Percentiles rank a stretch among this genome's conserved stretches.
Evolutionary conservation across 108 stramenopile species (phyloP).

Genomic region (Conticribra guillardii): DNA sequence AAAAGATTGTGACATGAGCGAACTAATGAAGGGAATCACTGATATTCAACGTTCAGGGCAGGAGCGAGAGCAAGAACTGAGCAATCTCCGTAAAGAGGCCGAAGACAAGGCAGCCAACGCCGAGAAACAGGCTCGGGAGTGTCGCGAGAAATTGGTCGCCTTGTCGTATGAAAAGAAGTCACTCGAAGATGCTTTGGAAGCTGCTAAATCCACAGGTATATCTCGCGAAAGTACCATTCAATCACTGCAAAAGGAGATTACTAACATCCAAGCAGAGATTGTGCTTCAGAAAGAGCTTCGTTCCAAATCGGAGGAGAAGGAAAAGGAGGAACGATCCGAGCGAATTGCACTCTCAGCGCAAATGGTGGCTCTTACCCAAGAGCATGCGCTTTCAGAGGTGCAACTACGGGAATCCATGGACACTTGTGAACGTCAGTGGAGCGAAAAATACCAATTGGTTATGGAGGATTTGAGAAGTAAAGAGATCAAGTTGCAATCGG

Average conservation of each 20-base stretch:
- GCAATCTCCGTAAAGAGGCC: constrained; percentile 13
- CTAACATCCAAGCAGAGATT: constrained; percentile 12
- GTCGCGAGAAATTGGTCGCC: constrained; percentile 8
- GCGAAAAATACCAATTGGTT: background rate
- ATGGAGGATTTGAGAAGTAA: background rate
- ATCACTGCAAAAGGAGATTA: constrained; percentile 11
- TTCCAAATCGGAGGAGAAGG: constrained; percentile 36
- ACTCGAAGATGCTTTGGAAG: constrained; percentile 19
- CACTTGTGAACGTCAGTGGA: constrained; percentile 5
- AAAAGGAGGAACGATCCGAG: constrained; percentile 33
- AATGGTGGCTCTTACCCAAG: constrained; percentile 35
- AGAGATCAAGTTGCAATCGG: constrained; percentile 1
- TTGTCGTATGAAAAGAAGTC: constrained; percentile 30
- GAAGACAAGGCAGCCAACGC: constrained; percentile 13
- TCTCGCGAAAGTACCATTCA: constrained; percentile 10
- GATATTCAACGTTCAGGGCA: constrained; percentile 35
- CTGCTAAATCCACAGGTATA: constrained; percentile 7
- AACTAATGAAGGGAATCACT: constrained; percentile 33
- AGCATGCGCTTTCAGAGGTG: constrained; percentile 26
- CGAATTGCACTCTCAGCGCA: constrained; percentile 29
- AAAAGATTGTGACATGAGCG: constrained; percentile 33
- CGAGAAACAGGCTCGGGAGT: constrained; percentile 1
- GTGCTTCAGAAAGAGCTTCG: constrained; percentile 11
- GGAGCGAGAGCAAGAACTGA: constrained; percentile 24
- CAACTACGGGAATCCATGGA: constrained; percentile 28